Percentiles rank a stretch among this genome's conserved stretches.
Conservation (phyloP, 345 rosid species). For the Salix viminalis region DNA sequence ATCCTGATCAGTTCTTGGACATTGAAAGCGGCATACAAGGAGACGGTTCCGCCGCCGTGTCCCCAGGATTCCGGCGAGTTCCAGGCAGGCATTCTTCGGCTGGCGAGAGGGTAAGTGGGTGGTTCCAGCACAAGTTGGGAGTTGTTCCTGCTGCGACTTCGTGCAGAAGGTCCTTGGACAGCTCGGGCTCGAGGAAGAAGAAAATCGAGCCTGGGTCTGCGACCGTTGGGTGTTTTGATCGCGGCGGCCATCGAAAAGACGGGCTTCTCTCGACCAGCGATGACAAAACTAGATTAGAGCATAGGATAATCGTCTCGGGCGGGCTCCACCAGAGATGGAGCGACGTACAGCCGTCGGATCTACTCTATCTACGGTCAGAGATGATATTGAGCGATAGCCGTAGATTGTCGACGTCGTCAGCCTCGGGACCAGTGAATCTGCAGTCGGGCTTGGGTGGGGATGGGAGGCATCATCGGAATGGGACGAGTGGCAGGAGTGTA, state of each 20-base stretch:
- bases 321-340: constrained; percentile 59
- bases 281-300: constrained; percentile 42
- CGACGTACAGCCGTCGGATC: constrained; percentile 72
- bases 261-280: constrained; percentile 38
- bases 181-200: constrained; percentile 25
- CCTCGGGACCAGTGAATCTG: background rate
- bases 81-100: constrained; percentile 77
- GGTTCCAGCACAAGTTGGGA: background rate
- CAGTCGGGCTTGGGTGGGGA: background rate
- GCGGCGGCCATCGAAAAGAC: constrained; percentile 49
- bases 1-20: background rate
- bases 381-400: constrained; percentile 58
- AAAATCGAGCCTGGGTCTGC: constrained; percentile 13
- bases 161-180: constrained; percentile 55
- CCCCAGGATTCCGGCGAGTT: constrained; percentile 32
- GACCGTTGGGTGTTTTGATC: constrained; percentile 47
- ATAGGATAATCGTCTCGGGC: constrained; percentile 63
- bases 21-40: constrained; percentile 6
- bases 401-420: constrained; percentile 14
- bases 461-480: no score
- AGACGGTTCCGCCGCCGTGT: background rate
- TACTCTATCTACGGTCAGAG: constrained; percentile 61
- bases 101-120: constrained; percentile 33
- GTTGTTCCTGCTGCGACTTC: constrained; percentile 13
- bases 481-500: constrained; percentile 43